A percentile compares a stretch with the other conserved stretches of the same genome.
phyloP scores from a whole-genome alignment of 768 basidiomycete species.

The Suillus luteus region DNA sequence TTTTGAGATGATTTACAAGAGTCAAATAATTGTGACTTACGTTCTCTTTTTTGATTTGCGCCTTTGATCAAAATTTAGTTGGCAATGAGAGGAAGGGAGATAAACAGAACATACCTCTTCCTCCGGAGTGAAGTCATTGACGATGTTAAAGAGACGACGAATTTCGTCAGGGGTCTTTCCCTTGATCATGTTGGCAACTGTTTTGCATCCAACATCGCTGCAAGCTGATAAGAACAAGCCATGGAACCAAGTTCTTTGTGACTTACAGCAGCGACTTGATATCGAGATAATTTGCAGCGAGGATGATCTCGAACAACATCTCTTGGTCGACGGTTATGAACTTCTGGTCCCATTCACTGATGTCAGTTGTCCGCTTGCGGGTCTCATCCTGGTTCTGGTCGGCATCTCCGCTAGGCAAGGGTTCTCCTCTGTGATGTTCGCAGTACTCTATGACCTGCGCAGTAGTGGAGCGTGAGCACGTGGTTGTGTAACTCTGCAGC shows the following conservation, averaged over 20 bases:
- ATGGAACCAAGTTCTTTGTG: conserved; percentile 2
- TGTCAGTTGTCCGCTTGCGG: conserved; percentile 97
- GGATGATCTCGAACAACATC: conserved; percentile 99
- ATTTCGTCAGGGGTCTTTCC: conserved; percentile 99
- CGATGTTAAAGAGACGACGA: conserved; percentile 96
- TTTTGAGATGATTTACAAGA: conserved; percentile 20
- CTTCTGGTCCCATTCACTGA: conserved; percentile 99
- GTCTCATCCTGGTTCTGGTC: conserved; percentile 89
- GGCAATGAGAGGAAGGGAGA: conserved; percentile 31
- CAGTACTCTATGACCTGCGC: conserved; percentile 95
- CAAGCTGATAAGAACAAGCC: conserved; percentile 7
- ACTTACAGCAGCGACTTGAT: conserved; percentile 96
- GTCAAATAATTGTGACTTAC: conserved; percentile 47
- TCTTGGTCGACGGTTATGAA: conserved; percentile 99
- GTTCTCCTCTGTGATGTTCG: conserved; percentile 97
- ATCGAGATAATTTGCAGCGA: conserved; percentile 99
- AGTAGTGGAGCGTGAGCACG: not conserved
- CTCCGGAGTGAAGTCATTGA: conserved; percentile 98
- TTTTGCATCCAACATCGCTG: conserved; percentile 98
- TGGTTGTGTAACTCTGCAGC: not conserved
- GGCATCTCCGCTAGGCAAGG: conserved; percentile 83
- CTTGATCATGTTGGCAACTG: conserved; percentile 99
- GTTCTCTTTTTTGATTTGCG: conserved; percentile 99
- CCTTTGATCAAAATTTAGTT: conserved; percentile 75
- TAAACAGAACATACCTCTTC: conserved; percentile 72